phyloP scores from a whole-genome alignment of 106 monocot genomes.

The Hemerocallis citrina region DNA sequence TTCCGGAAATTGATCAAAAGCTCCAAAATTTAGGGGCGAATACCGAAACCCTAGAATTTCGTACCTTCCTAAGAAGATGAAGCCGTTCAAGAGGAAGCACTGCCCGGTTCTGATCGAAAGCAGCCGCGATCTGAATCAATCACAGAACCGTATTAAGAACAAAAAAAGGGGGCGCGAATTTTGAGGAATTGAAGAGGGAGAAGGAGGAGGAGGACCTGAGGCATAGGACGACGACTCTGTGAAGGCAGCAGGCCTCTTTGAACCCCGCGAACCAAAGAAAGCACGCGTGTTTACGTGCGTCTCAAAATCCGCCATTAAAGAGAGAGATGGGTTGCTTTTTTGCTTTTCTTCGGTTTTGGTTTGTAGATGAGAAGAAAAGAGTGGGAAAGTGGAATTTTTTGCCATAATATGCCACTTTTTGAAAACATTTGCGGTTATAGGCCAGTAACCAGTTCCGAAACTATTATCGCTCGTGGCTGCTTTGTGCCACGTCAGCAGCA shows the following conservation, averaged over 20 bases:
- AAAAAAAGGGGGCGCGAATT: neutral
- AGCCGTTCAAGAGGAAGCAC: conserved; percentile 91
- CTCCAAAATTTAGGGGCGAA: neutral
- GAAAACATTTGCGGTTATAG: too few species aligned
- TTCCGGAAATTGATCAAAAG: too few species aligned
- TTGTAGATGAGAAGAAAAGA: too few species aligned
- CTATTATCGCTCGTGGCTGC: too few species aligned
- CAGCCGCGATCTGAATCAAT: conserved; percentile 55
- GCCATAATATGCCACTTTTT: too few species aligned
- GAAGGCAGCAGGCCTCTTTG: conserved; percentile 80
- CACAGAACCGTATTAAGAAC: neutral
- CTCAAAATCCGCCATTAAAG: conserved; percentile 32
- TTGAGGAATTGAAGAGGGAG: neutral
- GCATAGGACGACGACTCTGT: conserved; percentile 65
- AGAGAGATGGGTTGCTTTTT: too few species aligned
- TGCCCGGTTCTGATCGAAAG: conserved; percentile 67
- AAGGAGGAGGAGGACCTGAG: too few species aligned
- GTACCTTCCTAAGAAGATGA: conserved; percentile 97
- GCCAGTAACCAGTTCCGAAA: too few species aligned
- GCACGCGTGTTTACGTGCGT: conserved; percentile 28
- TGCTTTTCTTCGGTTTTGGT: too few species aligned
- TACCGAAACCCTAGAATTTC: neutral
- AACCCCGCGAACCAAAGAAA: conserved; percentile 83
- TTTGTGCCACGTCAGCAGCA: too few species aligned
- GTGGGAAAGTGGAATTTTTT: too few species aligned